Evolutionary conservation across 331 rosid species (phyloP).

Genomic region (Pyracantha coccinea): DNA sequence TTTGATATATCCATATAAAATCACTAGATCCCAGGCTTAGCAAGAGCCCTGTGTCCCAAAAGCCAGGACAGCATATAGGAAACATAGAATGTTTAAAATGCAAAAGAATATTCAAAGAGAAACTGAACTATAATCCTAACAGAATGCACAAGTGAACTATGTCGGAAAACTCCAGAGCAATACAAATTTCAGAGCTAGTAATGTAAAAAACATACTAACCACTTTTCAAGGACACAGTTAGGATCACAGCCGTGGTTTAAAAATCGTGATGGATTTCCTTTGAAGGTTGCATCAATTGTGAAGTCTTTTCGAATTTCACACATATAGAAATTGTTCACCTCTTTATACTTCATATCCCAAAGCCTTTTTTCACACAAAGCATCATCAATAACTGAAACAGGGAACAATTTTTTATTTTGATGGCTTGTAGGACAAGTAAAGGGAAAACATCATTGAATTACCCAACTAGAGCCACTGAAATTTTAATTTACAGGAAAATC

Average conservation of each 20-base stretch:
- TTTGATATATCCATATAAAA: not conserved
- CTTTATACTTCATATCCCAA: conserved; percentile 87
- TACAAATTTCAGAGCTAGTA: not conserved
- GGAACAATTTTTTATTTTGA: not conserved
- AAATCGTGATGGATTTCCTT: conserved; percentile 87
- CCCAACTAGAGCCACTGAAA: not conserved
- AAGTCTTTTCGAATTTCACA: conserved; percentile 93
- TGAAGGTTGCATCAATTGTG: conserved; percentile 93
- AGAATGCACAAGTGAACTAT: not conserved
- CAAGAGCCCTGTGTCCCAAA: not conserved
- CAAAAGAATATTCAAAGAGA: not conserved
- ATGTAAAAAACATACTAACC: conserved; percentile 46
- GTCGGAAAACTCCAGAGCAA: conserved; percentile 1
- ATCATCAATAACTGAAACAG: conserved; percentile 72
- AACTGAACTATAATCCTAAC: not conserved
- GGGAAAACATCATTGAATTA: too few relatives aligned
- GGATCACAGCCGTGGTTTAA: conserved; percentile 93
- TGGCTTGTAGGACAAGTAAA: too few relatives aligned
- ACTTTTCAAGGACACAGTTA: conserved; percentile 82
- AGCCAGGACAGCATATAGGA: not conserved
- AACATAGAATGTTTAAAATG: not conserved
- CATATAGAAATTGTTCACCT: conserved; percentile 76
- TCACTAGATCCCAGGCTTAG: not conserved
- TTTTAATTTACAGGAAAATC: not conserved
- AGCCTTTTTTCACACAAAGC: conserved; percentile 79